These are phyloP conservation scores for Malassezia pachydermatis DNA, from an alignment of 1,284 basidiomycete species.

Conservation along the genomic window DNA sequence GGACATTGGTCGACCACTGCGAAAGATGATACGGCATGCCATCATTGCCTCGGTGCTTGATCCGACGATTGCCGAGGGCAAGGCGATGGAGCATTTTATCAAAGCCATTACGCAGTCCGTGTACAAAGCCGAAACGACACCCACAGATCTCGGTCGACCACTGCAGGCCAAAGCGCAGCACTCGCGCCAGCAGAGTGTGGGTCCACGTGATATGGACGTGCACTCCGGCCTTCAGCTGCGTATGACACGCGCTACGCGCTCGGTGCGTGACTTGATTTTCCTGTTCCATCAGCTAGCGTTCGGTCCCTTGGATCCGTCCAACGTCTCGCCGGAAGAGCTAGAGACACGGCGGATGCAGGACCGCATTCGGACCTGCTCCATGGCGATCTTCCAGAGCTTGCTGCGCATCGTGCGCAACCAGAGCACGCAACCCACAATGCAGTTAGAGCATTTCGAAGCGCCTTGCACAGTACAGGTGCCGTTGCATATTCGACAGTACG, in stretches of 20 bases:
- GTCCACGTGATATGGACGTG: slow-evolving; percentile 1
- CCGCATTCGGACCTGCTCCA: slow-evolving; percentile 28
- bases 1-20: slow-evolving; percentile 24
- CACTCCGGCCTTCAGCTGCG: background rate
- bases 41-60: slow-evolving; percentile 19
- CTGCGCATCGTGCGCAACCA: slow-evolving; percentile 27
- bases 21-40: slow-evolving; percentile 35
- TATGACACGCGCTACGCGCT: slow-evolving; percentile 21
- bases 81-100: background rate
- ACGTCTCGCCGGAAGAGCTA: slow-evolving; percentile 21
- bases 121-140: background rate
- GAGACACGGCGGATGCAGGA: slow-evolving; percentile 23
- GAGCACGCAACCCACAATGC: too few relatives aligned
- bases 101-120: slow-evolving; percentile 21
- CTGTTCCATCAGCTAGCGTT: slow-evolving; percentile 46
- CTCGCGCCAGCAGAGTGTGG: slow-evolving; percentile 12
- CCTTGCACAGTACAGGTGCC: slow-evolving; percentile 3
- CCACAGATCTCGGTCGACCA: background rate
- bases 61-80: background rate
- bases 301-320: slow-evolving; percentile 30
- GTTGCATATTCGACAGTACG: slow-evolving; percentile 54
- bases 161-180: slow-evolving; percentile 5
- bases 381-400: slow-evolving; percentile 38
- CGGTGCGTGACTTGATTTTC: slow-evolving; percentile 32
- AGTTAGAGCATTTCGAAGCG: too few relatives aligned